Base-by-base conservation (phyloP, 306 rosid species). In the Lathyrus tuberosus region DNA sequence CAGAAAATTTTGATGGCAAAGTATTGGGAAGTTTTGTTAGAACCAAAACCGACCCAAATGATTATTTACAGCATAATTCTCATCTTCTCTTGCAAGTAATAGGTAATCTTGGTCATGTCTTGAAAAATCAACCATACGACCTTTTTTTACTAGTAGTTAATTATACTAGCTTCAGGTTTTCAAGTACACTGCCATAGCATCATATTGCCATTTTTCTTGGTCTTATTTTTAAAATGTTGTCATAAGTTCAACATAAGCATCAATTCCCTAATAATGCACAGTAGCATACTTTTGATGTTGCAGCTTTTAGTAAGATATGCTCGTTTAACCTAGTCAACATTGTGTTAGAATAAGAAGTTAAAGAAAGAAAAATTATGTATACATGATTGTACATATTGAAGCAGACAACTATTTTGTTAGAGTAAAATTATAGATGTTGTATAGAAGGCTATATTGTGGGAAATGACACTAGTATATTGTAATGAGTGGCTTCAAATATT, bases 11-110 rank as follows among this genome's bases (percentile, higher is more conserved):
- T 77, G 84, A 76, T 18, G 59, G 44, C 18, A 91, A 91, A 82
- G 87, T 91, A 17, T 67, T 77, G 63, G 97, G 96, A 64, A 67
- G 96, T 81, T 86, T 83, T 65, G 84, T 91, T 24, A 81, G 97
- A 79, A 74, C 83, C 51, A 91, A 83, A 68, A 65, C 83, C 33
- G 90, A 91, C 68, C 90, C 87, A 6, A 70, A 81, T 74, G 97
- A 91, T 82, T 84, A 81, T 67, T 74, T 78, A 20, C 95, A 84
- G 80, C 85, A 78, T 67, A 88, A 88, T 57, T 76, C 89, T 26
- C 77, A 80, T 82, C 82, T 80, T 81, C 89, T 91, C 26, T 49
- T 72, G 73, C 97, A 78, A 82, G 89, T 91, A 46, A 63, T 24
- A 78, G 96, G 97, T 91, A 88, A 79, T 78, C 71, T 37, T 17